phyloP scores from a whole-genome alignment of 495 filamentous ascomycete genomes.

The Penicillium samsonianum region DNA sequence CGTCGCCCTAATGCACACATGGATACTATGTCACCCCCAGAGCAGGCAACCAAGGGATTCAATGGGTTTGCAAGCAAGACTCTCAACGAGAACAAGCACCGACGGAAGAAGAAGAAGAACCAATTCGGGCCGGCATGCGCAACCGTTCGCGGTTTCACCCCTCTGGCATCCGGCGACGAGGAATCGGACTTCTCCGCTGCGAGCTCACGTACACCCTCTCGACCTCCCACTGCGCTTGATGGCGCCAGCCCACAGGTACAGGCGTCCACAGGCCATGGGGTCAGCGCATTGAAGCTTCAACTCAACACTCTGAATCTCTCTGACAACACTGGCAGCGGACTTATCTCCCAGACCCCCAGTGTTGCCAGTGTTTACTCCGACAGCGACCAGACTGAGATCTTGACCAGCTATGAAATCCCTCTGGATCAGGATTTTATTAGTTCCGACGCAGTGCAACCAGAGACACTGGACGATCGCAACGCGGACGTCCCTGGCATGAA shows the following conservation, averaged over 20 bases:
- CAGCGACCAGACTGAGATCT: conserved; percentile 53
- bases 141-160: conserved; percentile 82
- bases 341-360: conserved; percentile 49
- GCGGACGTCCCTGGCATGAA: conserved; percentile 13
- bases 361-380: conserved; percentile 61
- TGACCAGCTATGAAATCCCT: conserved; percentile 84
- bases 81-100: conserved; percentile 31
- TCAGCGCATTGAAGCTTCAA: conserved; percentile 76
- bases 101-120: conserved; percentile 54
- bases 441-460: conserved; percentile 57
- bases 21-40: conserved; percentile 33
- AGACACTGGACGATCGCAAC: conserved; percentile 28
- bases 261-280: conserved; percentile 62
- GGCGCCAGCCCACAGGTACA: conserved; percentile 58
- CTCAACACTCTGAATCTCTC: conserved; percentile 66
- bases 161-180: conserved; percentile 80
- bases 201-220: conserved; percentile 46
- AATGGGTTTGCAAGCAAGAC: conserved; percentile 24
- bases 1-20: conserved; percentile 34
- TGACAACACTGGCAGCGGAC: conserved; percentile 40
- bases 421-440: conserved; percentile 87
- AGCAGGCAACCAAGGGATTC: conserved; percentile 18
- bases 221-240: conserved; percentile 26
- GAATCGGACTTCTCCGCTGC: conserved; percentile 71
- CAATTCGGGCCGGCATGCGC: conserved; percentile 63